Conservation (phyloP, 805 yeast species). For the Barnettozyma populi region DNA sequence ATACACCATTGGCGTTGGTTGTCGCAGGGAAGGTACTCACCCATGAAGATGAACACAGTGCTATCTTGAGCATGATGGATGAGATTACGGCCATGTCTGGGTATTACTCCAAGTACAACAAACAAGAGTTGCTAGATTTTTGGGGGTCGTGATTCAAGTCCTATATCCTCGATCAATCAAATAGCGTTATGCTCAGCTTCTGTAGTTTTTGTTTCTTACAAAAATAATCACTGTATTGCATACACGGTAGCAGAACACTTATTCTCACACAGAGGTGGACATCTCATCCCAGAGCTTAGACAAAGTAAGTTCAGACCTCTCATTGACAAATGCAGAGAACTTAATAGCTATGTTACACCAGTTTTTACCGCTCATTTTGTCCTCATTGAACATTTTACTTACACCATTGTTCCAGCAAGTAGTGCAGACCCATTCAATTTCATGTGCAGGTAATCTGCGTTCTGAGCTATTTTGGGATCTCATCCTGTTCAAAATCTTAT, state of each 20-base stretch:
- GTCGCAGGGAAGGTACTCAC: constrained; percentile 21
- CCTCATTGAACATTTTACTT: constrained; percentile 17
- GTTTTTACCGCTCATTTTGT: constrained; percentile 17
- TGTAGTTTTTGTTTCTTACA: not conserved
- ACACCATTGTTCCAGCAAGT: constrained; percentile 37
- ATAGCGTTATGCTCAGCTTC: too few relatives aligned
- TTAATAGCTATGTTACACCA: constrained; percentile 29
- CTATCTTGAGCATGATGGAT: constrained; percentile 22
- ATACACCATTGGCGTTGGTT: constrained; percentile 13
- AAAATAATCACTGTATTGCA: not conserved
- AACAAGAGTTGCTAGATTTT: constrained; percentile 21
- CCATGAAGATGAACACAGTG: constrained; percentile 22
- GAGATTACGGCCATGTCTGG: constrained; percentile 20
- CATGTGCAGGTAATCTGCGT: constrained; percentile 19
- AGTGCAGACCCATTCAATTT: constrained; percentile 33
- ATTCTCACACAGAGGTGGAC: not conserved
- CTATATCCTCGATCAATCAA: too few relatives aligned
- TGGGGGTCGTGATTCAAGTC: constrained; percentile 20
- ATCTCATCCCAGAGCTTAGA: constrained; percentile 27
- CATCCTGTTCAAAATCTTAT: constrained; percentile 7
- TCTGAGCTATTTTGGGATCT: constrained; percentile 5
- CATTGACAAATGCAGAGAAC: constrained; percentile 25
- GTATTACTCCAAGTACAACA: constrained; percentile 16
- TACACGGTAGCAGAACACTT: not conserved
- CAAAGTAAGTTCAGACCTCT: constrained; percentile 22